A percentile compares a stretch with the other conserved stretches of the same genome.
These are phyloP conservation scores for Yamadazyma pseudoaaseri DNA, from an alignment of 1,139 yeast species.

Conservation along the genomic window DNA sequence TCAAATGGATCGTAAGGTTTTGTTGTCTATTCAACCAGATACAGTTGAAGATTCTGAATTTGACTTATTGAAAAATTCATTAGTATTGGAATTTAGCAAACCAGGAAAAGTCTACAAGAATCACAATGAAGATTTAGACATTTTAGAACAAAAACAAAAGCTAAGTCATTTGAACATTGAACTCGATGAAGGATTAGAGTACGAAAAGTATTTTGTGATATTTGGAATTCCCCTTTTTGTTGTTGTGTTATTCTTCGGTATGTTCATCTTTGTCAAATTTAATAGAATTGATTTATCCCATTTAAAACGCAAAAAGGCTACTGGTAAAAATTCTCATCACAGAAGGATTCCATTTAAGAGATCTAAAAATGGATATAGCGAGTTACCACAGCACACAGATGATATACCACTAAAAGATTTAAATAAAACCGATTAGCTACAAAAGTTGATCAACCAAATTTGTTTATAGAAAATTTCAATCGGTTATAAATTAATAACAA, in stretches of 20 bases:
- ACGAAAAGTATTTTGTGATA: constrained; percentile 66
- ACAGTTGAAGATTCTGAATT: constrained; percentile 64
- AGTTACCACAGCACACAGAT: constrained; percentile 30
- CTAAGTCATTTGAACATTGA: constrained; percentile 35
- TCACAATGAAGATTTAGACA: constrained; percentile 52
- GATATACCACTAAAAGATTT: constrained; percentile 15
- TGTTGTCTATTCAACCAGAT: constrained; percentile 72
- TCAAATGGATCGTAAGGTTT: constrained; percentile 48
- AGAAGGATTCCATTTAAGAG: constrained; percentile 30
- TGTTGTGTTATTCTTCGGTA: constrained; percentile 54
- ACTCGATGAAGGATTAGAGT: constrained; percentile 56
- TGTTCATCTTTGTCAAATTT: constrained; percentile 60
- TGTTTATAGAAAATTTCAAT: too few relatives aligned
- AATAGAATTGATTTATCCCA: constrained; percentile 53
- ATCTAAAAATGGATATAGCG: constrained; percentile 18
- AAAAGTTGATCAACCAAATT: too few relatives aligned
- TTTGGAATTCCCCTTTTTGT: constrained; percentile 73
- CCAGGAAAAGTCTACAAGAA: constrained; percentile 63
- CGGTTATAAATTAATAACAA: too few relatives aligned
- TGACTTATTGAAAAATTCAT: constrained; percentile 48
- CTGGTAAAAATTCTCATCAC: constrained; percentile 37
- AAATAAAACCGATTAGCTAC: constrained; percentile 12
- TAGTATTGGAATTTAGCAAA: constrained; percentile 53
- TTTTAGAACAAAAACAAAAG: constrained; percentile 35
- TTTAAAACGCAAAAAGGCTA: constrained; percentile 45